A percentile compares a stretch with the other conserved stretches of the same genome.
phyloP scores from a whole-genome alignment of 345 rosid species.

The Conringia planisiliqua region DNA sequence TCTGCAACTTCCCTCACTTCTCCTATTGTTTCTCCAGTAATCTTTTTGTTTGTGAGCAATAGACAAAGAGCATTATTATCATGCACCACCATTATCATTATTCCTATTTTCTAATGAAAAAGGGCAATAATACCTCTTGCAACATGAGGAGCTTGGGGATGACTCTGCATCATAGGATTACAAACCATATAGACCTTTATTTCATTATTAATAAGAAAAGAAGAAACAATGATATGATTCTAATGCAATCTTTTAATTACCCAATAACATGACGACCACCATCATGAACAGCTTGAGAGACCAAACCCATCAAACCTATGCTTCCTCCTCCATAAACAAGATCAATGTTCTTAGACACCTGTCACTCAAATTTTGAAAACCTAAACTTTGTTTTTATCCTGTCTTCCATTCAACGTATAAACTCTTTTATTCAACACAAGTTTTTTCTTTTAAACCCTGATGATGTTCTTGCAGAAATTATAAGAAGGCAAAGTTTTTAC shows the following conservation, averaged over 20 bases:
- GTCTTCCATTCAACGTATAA: background rate
- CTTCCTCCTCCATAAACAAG: constrained; percentile 98
- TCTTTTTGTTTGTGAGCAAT: constrained; percentile 19
- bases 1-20: constrained; percentile 42
- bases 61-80: background rate
- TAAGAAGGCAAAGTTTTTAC: background rate
- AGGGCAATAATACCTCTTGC: constrained; percentile 38
- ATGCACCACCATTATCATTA: constrained; percentile 5
- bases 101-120: background rate
- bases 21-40: constrained; percentile 45
- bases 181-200: background rate
- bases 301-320: constrained; percentile 94
- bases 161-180: constrained; percentile 34
- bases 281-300: constrained; percentile 93
- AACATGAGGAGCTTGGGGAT: constrained; percentile 48
- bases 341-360: constrained; percentile 92
- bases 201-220: background rate
- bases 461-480: background rate
- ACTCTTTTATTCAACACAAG: background rate
- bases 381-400: background rate
- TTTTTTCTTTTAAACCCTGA: background rate
- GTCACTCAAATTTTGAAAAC: background rate
- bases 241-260: constrained; percentile 33
- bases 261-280: constrained; percentile 99
- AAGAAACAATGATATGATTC: background rate